Percentiles rank a stretch among this genome's conserved stretches.
Evolutionary conservation across 208 protist species (phyloP).

Genomic region (Leptomonas pyrrhocoris): DNA sequence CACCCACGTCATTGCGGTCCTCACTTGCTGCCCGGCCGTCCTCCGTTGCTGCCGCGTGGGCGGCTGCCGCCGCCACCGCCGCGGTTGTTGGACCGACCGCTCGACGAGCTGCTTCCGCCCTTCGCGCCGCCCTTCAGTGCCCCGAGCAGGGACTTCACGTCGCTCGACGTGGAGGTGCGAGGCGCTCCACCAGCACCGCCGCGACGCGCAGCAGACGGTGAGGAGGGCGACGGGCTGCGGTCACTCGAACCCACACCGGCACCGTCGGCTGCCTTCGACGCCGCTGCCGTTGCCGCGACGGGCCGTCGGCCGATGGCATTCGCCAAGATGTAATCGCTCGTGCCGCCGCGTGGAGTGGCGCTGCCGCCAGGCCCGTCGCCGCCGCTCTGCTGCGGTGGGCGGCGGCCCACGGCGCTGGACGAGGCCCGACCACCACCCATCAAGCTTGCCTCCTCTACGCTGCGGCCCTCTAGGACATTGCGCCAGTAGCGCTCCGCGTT

Average conservation of each 20-base stretch:
- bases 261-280: conserved; percentile 6
- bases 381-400: conserved; percentile 17
- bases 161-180: conserved; percentile 13
- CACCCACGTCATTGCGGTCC: neutral
- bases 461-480: conserved; percentile 75
- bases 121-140: conserved; percentile 26
- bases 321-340: conserved; percentile 26
- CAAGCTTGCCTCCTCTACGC: conserved; percentile 40
- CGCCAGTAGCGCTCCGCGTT: conserved; percentile 91
- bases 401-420: conserved; percentile 3
- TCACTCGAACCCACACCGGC: conserved; percentile 1
- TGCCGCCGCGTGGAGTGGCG: conserved; percentile 24
- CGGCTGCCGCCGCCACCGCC: conserved; percentile 2
- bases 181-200: neutral
- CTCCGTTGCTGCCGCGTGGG: conserved; percentile 1
- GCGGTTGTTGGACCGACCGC: conserved; percentile 2
- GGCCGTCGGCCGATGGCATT: conserved; percentile 27
- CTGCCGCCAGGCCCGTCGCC: conserved; percentile 2
- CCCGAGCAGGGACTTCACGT: conserved; percentile 31
- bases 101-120: conserved; percentile 16
- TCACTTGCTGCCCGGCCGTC: conserved; percentile 9
- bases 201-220: neutral
- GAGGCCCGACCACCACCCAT: conserved; percentile 21
- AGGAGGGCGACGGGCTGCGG: neutral
- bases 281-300: conserved; percentile 1